A percentile compares a stretch with the other conserved stretches of the same genome.
Evolutionary conservation across 2,329 filamentous ascomycete genomes (phyloP).

Genomic region (Chalaropsis ovoidea): DNA sequence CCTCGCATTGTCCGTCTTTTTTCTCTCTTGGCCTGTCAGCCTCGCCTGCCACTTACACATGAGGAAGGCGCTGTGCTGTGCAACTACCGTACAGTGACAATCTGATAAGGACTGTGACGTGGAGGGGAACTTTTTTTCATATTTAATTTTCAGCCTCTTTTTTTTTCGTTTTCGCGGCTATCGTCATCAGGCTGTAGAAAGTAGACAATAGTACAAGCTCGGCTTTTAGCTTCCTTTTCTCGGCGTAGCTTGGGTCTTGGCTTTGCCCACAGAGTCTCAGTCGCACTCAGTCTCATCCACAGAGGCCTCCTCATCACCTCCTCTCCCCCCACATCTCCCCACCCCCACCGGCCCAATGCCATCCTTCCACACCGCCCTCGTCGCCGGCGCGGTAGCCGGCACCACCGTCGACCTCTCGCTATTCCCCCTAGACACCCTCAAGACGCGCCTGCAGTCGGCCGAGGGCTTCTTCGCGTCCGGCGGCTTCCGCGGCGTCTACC

Average conservation of each 20-base stretch:
- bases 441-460: slow-evolving; percentile 86
- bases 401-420: slow-evolving; percentile 94
- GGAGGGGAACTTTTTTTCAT: background rate
- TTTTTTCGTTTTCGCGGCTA: no score
- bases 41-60: slow-evolving; percentile 3
- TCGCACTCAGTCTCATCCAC: background rate
- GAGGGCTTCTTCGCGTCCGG: slow-evolving; percentile 69
- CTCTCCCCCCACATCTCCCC: background rate
- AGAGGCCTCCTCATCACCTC: background rate
- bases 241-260: background rate
- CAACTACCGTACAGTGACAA: background rate
- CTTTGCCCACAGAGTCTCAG: background rate
- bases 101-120: slow-evolving; percentile 6
- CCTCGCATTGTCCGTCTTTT: slow-evolving; percentile 3
- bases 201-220: no score
- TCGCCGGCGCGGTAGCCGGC: slow-evolving; percentile 82
- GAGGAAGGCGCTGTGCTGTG: background rate
- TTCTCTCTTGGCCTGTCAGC: background rate
- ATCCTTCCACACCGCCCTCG: slow-evolving; percentile 50
- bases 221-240: no score
- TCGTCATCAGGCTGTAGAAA: no score
- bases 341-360: slow-evolving; percentile 30
- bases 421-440: slow-evolving; percentile 96
- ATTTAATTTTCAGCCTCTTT: background rate
- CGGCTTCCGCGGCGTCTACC: slow-evolving; percentile 86